Evolutionary conservation across 2,329 filamentous ascomycete species (phyloP).

Genomic region (Hypoxylon sp.): DNA sequence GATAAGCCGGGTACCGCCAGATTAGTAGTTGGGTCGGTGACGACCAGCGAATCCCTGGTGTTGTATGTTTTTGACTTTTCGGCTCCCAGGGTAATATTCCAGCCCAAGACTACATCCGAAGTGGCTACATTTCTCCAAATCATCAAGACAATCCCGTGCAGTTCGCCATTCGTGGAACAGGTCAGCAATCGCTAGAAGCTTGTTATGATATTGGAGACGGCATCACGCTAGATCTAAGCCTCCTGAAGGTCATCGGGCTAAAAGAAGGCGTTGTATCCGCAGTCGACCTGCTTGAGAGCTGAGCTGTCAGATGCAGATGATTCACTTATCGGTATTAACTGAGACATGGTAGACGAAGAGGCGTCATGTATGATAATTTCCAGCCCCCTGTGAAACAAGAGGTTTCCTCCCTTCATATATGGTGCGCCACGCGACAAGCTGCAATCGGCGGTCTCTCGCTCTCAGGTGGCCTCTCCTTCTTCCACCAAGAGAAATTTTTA

Average conservation of each 20-base stretch:
- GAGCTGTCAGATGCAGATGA: too few species aligned
- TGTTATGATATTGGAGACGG: constrained; percentile 11
- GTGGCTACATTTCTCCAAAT: background rate
- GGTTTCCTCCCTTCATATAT: too few species aligned
- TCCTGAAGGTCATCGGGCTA: constrained; percentile 25
- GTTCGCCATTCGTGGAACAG: constrained; percentile 3
- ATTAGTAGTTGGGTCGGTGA: constrained; percentile 3
- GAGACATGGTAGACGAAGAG: too few species aligned
- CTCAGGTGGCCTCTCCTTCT: constrained; percentile 36
- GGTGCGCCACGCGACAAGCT: too few species aligned
- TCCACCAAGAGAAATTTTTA: constrained; percentile 32
- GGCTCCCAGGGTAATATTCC: background rate
- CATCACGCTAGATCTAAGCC: constrained; percentile 34
- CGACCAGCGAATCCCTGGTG: constrained; percentile 1
- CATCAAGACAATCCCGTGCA: background rate
- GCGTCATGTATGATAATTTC: too few species aligned
- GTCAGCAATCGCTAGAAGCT: background rate
- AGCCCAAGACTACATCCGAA: too few species aligned
- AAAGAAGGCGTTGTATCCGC: constrained; percentile 7
- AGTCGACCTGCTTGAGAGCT: constrained; percentile 19
- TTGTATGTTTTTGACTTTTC: constrained; percentile 2
- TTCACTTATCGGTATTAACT: too few species aligned
- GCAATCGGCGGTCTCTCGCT: constrained; percentile 31
- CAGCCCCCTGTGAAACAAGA: too few species aligned
- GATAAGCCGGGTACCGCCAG: background rate